Percentiles rank a stretch among this genome's conserved stretches.
Evolutionary conservation across 164 flowering plant genomes (phyloP).

Genomic region (Chloranthus sessilifolius): DNA sequence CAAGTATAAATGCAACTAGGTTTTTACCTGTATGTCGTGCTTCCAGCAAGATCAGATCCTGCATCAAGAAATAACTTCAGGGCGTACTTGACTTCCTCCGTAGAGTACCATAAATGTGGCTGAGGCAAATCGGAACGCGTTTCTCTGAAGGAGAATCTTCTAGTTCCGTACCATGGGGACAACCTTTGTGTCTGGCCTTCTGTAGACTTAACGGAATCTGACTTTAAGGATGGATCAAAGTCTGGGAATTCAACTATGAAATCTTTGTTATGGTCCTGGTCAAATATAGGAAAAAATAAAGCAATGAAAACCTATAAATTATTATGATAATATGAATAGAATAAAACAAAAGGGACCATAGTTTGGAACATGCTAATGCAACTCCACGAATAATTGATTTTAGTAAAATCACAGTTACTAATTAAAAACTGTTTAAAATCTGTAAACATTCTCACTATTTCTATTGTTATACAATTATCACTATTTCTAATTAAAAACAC

Average conservation of each 20-base stretch:
- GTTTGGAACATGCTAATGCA: no score
- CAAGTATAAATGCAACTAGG: neutral
- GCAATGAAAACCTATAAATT: no score
- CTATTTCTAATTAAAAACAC: no score
- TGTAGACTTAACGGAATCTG: constrained; percentile 15
- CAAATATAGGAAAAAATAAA: neutral
- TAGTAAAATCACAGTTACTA: no score
- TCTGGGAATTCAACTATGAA: constrained; percentile 86
- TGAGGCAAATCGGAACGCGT: constrained; percentile 37
- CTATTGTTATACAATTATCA: no score
- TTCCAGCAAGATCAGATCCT: constrained; percentile 50
- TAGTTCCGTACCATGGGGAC: constrained; percentile 11
- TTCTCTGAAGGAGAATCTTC: constrained; percentile 47
- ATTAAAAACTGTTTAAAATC: no score
- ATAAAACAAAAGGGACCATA: no score
- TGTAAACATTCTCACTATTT: no score
- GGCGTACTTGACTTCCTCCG: constrained; percentile 49
- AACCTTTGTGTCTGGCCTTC: constrained; percentile 19
- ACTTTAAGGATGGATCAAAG: constrained; percentile 64
- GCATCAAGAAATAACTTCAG: constrained; percentile 66
- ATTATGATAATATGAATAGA: no score
- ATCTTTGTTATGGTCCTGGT: constrained; percentile 89
- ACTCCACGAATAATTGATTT: no score
- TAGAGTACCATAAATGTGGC: constrained; percentile 89
- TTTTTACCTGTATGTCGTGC: constrained; percentile 75